Evolutionary conservation across 768 basidiomycete genomes (phyloP).

Genomic region (Krasilnikovozyma curviuscula): DNA sequence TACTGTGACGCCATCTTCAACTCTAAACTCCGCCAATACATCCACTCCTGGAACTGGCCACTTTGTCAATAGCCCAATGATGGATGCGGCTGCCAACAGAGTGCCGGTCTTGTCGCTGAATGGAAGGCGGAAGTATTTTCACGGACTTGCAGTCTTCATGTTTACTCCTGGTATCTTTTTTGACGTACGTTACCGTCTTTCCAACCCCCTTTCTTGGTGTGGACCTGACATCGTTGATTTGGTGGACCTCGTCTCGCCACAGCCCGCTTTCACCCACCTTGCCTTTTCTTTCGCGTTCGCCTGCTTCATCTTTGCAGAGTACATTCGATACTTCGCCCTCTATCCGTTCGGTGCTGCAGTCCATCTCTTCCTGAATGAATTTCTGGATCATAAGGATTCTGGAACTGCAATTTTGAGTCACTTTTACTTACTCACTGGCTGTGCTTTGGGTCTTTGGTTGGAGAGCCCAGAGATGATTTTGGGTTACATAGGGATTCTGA

Average conservation of each 20-base stretch:
- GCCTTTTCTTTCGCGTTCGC: constrained; percentile 90
- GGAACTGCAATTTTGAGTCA: constrained; percentile 94
- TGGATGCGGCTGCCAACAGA: constrained; percentile 70
- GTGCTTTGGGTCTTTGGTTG: constrained; percentile 83
- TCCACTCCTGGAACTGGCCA: neutral
- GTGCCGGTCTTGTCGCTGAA: constrained; percentile 80
- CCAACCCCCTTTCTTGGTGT: neutral
- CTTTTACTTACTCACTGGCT: constrained; percentile 89
- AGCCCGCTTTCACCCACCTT: constrained; percentile 93
- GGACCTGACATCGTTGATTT: neutral
- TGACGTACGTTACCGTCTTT: constrained; percentile 44
- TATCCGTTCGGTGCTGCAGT: constrained; percentile 86
- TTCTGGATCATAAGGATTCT: constrained; percentile 80
- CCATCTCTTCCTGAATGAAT: constrained; percentile 94
- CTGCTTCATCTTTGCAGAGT: constrained; percentile 86
- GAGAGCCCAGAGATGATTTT: constrained; percentile 53
- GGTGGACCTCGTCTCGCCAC: constrained; percentile 9
- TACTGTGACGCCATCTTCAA: too few relatives aligned
- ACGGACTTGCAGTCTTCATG: constrained; percentile 86
- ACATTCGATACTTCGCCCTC: constrained; percentile 92
- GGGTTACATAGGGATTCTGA: constrained; percentile 67
- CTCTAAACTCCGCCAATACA: neutral
- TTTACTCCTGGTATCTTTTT: constrained; percentile 82
- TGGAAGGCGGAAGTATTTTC: constrained; percentile 88
- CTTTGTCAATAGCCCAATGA: constrained; percentile 13